Evolutionary conservation across 768 basidiomycete species (phyloP), one percentile per base, ranked within the genome.

Genomic region (button mushroom (Agaricus bisporus)): DNA sequence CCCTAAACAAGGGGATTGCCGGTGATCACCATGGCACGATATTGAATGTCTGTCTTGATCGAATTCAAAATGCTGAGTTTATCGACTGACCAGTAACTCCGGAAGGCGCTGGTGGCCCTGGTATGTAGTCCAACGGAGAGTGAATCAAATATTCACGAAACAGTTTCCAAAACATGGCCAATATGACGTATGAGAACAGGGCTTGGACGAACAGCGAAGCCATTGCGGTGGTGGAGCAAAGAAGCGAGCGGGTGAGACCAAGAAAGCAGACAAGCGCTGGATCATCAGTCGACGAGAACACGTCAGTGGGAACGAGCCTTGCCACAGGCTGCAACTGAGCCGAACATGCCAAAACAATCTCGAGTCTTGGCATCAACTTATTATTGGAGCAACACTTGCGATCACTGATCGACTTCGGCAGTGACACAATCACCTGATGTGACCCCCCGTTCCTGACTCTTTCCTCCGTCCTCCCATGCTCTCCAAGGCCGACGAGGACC

Each of bases 31-130:
- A 22, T 22, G 38, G 15, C 10, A 39, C 38, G 10, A n/a, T 39
- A 39, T 41, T 43, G 12, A 42, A 17, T 7, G 7, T 29, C 35
- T 5, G 25, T 5, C n/a, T 18, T 36, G 25, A 1, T 20, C 11
- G 11, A 47, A 4, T 25, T 20, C 11, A 53, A 2, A 22, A 32
- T 6, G 45, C 48, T 9, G 39, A 41, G 1, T 55, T 22, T 8
- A 26, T 36, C 26, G 18, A 45, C 56, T n/a, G 15, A 74, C 76
- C 76, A 45, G 59, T 66, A 29, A 67, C 54, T 25, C 66, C 65
- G 0, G 73, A 75, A 7, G 51, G 49, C 0, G 67, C 17, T 11
- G 48, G 46, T 18, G 56, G 56, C 8, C 56, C 56, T 7, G 48
- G 56, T 20, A 58, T 28, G 10, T 28, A 29, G 14, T 58, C 56